Base-by-base conservation (phyloP, 805 yeast genomes). In the Zygotorulaspora sp. region DNA sequence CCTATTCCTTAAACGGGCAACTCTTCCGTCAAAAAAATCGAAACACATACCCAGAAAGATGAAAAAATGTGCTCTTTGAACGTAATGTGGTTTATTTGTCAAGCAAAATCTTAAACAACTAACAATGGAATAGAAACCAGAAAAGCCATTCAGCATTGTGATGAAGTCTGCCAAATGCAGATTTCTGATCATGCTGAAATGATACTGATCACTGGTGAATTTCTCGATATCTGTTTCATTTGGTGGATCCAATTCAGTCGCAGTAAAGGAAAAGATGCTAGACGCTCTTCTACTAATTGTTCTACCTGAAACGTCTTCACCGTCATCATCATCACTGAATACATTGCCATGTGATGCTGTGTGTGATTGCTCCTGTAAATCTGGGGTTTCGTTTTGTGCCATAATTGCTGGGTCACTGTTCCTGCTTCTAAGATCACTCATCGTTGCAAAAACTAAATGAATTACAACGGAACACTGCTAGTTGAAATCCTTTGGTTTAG, bases 21-120 rank as follows among this genome's bases (percentile, higher is more conserved):
- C 98, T 53, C 95, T 78, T 23, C 98, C 98, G 61, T 92, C 98
- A 61, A 92, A 84, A 61, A 92, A 88, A 63, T 90, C 98, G 62
- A 90, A 90, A 59, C 92, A 87, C 55, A 90, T 75, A 4, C 98
- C 98, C 49, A 90, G 68, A n/a, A 84, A 72, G 30, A 88, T 86
- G 65, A 84, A 87, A 48, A 83, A 79, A 66, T 88, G 89, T 2
- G 97, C 96, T 52, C 96, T 73, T 65, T 83, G 90, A 21, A 80
- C 75, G 59, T 83, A 83, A 55, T 78, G 83, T 6, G 77, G 65
- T 49, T 78, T 70, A 10, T 77, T 79, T 2, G 90, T 83, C 36
- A 78, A 67, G 4, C 89, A 77, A 62, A 77, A 92, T 55, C 96
- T 73, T 45, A 87, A 66, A 62, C 96, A 85, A 30, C 94, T 82